A percentile compares a stretch with the other conserved stretches of the same genome.
Evolutionary conservation across 805 yeast genomes (phyloP).

Genomic region (Lachancea mirantina): DNA sequence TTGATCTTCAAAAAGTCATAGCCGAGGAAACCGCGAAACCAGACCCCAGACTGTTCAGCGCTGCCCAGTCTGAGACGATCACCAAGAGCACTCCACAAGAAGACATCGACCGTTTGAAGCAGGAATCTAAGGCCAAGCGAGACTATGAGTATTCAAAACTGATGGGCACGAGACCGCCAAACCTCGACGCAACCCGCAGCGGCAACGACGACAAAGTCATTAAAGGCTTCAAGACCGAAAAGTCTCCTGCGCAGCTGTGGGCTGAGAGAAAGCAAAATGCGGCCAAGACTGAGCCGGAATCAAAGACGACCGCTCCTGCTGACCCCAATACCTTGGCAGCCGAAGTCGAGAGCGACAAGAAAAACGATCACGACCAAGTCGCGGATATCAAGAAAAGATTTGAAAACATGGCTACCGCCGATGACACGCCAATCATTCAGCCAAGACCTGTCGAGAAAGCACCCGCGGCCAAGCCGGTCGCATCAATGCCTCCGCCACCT

Average conservation of each 20-base stretch:
- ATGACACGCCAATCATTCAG: constrained; percentile 24
- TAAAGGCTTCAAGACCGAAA: constrained; percentile 65
- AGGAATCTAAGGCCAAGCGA: constrained; percentile 31
- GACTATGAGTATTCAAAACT: constrained; percentile 32
- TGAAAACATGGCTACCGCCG: constrained; percentile 23
- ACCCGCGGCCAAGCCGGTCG: constrained; percentile 11
- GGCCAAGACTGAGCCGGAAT: constrained; percentile 25
- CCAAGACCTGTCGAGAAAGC: constrained; percentile 17
- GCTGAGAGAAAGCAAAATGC: constrained; percentile 70
- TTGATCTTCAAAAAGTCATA: constrained; percentile 40
- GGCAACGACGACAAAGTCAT: constrained; percentile 37
- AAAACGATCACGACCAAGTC: constrained; percentile 15
- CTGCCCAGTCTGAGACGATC: constrained; percentile 15
- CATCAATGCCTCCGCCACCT: constrained; percentile 13
- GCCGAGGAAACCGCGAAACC: constrained; percentile 37
- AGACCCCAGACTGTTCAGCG: constrained; percentile 36
- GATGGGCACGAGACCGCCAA: constrained; percentile 32
- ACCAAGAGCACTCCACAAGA: constrained; percentile 21
- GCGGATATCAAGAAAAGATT: constrained; percentile 34
- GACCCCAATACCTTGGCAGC: no score
- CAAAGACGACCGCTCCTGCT: no score
- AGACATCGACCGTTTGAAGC: constrained; percentile 32
- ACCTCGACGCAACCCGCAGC: constrained; percentile 11
- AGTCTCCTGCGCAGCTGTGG: constrained; percentile 94
- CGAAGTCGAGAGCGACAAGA: no score